Conservation (phyloP, 2,329 filamentous ascomycete species). For the Didymella segeticola region DNA sequence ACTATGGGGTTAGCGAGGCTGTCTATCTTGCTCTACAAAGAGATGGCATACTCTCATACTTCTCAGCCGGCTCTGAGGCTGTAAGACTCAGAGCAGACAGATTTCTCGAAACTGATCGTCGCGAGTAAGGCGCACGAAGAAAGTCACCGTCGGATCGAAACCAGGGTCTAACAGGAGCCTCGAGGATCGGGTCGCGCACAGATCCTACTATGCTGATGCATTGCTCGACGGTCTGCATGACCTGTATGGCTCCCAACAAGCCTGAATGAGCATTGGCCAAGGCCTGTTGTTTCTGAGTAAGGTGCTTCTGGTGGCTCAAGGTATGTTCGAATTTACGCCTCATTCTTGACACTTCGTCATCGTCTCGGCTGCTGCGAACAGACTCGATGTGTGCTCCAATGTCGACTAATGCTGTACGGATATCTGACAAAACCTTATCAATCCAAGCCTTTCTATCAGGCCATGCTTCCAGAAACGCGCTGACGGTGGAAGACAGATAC, state of each 20-base stretch:
- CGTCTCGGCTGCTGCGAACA: conserved; percentile 30
- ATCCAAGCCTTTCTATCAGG: conserved; percentile 36
- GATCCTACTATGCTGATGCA: conserved; percentile 12
- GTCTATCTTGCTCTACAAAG: neutral
- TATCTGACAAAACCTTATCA: conserved; percentile 31
- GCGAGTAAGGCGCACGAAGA: conserved; percentile 32
- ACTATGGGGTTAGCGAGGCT: conserved; percentile 10
- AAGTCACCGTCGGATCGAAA: conserved; percentile 19
- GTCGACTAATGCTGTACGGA: conserved; percentile 35
- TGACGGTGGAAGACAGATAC: conserved; percentile 24
- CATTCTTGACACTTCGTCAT: conserved; percentile 26
- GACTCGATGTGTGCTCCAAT: conserved; percentile 40
- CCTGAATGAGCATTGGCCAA: conserved; percentile 37
- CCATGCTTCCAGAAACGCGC: conserved; percentile 30
- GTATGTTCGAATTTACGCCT: conserved; percentile 42
- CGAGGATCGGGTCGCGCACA: conserved; percentile 24
- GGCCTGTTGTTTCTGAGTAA: conserved; percentile 27
- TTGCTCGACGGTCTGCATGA: conserved; percentile 38
- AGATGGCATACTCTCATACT: conserved; percentile 23
- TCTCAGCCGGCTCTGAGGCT: conserved; percentile 23
- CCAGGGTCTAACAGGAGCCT: conserved; percentile 34
- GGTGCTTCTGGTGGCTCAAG: conserved; percentile 36
- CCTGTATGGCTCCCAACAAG: conserved; percentile 34
- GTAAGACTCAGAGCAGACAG: conserved; percentile 31
- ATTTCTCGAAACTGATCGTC: conserved; percentile 31